These are phyloP conservation scores for Leishmania aethiopica DNA, from an alignment of 208 protist species.

Conservation along the genomic window DNA sequence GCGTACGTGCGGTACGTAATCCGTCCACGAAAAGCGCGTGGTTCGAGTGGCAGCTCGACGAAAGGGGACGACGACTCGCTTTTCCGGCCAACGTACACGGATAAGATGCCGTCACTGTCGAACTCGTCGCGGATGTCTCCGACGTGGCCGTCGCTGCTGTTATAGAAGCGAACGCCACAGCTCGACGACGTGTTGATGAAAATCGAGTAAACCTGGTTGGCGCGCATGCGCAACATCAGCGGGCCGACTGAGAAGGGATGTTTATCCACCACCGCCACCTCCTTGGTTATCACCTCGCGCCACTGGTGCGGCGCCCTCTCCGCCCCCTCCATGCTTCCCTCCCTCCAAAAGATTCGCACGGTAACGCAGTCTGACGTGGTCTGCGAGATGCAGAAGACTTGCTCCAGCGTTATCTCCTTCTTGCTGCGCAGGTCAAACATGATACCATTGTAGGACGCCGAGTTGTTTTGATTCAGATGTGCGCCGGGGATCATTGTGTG, in stretches of 20 bases:
- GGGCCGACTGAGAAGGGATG: conserved; percentile 70
- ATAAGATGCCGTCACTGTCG: conserved; percentile 84
- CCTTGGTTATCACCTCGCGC: conserved; percentile 65
- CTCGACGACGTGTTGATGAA: conserved; percentile 90
- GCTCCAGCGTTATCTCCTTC: conserved; percentile 85
- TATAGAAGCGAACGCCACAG: conserved; percentile 89
- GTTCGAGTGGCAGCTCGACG: conserved; percentile 68
- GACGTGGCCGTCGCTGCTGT: conserved; percentile 81
- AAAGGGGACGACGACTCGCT: conserved; percentile 84
- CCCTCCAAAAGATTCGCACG: conserved; percentile 89
- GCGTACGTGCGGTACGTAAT: conserved; percentile 80
- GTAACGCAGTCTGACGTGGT: conserved; percentile 74
- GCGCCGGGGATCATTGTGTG: conserved; percentile 77
- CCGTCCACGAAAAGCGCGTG: conserved; percentile 77
- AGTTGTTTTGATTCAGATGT: conserved; percentile 75
- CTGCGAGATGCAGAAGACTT: conserved; percentile 87
- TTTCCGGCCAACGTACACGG: conserved; percentile 85
- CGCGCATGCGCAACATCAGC: conserved; percentile 72
- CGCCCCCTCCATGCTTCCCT: conserved; percentile 82
- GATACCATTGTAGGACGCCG: conserved; percentile 91
- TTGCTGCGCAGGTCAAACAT: conserved; percentile 91
- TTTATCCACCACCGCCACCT: conserved; percentile 77
- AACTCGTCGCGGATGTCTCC: conserved; percentile 83
- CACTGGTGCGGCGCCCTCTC: conserved; percentile 72
- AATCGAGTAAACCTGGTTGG: conserved; percentile 79